These are phyloP conservation scores for Oryza meyeriana DNA, from an alignment of 176 grass and related monocot species.

Conservation along the genomic window DNA sequence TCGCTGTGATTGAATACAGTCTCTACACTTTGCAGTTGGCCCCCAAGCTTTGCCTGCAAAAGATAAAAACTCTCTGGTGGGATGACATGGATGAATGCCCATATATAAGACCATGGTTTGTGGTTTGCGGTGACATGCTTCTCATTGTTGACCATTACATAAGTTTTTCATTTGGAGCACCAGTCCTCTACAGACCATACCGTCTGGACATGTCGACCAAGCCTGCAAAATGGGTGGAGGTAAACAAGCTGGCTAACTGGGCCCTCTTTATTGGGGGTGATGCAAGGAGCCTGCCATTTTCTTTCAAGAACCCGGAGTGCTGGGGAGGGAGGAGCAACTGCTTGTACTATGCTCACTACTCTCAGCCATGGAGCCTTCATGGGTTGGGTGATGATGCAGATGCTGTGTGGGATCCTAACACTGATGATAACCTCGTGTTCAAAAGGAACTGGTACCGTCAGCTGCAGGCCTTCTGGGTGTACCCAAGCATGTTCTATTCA, in stretches of 20 bases:
- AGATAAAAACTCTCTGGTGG: conserved; percentile 9
- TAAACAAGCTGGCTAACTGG: conserved; percentile 36
- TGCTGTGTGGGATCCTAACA: conserved; percentile 6
- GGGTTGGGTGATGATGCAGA: conserved; percentile 1
- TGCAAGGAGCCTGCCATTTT: conserved; percentile 6
- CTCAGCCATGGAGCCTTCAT: not conserved
- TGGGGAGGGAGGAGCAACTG: conserved; percentile 52
- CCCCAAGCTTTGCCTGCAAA: conserved; percentile 1
- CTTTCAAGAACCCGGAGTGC: conserved; percentile 23
- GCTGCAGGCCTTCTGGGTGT: conserved; percentile 41
- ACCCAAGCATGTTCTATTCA: conserved; percentile 45
- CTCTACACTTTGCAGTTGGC: conserved; percentile 37
- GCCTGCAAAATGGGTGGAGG: conserved; percentile 26
- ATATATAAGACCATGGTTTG: not conserved
- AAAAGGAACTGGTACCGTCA: not conserved
- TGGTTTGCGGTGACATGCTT: conserved; percentile 47
- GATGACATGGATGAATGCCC: not conserved
- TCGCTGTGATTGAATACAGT: conserved; percentile 1
- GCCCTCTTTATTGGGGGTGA: conserved; percentile 32
- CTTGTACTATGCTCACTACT: conserved; percentile 18
- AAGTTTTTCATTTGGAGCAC: not conserved
- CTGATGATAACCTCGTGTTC: not conserved
- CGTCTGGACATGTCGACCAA: conserved; percentile 28
- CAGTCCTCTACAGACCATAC: not conserved
- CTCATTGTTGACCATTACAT: conserved; percentile 19